Conservation (phyloP, 805 yeast species). For the Candida boidinii region DNA sequence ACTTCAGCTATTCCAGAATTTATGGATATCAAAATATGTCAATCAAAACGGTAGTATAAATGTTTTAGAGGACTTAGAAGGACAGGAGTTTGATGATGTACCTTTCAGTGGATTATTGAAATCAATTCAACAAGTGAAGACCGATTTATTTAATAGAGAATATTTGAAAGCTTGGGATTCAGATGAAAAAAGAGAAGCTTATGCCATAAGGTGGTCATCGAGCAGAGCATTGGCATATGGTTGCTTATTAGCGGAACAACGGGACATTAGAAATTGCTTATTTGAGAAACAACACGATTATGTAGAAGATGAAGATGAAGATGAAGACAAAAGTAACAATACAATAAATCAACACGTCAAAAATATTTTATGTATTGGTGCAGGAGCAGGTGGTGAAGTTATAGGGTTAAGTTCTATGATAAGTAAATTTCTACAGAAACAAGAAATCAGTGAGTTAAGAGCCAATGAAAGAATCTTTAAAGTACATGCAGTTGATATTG, state of each 20-base stretch:
- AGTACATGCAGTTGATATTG: constrained; percentile 64
- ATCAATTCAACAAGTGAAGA: constrained; percentile 61
- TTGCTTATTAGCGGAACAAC: constrained; percentile 50
- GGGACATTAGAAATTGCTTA: constrained; percentile 31
- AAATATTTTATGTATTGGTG: constrained; percentile 65
- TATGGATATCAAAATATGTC: constrained; percentile 22
- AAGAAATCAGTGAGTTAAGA: constrained; percentile 4
- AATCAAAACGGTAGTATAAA: constrained; percentile 9
- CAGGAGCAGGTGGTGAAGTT: constrained; percentile 85
- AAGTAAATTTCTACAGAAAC: constrained; percentile 20
- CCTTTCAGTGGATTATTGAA: constrained; percentile 30
- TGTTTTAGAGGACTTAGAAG: constrained; percentile 25
- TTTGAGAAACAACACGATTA: too few species aligned
- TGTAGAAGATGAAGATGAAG: constrained; percentile 16
- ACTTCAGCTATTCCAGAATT: too few species aligned
- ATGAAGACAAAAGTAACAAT: constrained; percentile 1
- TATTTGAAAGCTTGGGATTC: constrained; percentile 61
- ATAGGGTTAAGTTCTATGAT: constrained; percentile 56
- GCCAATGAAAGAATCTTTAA: constrained; percentile 6
- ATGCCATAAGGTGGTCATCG: constrained; percentile 81
- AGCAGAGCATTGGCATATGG: constrained; percentile 70
- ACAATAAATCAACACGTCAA: background rate
- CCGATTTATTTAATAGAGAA: constrained; percentile 60
- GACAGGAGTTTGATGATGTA: too few species aligned
- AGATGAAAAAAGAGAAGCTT: constrained; percentile 61